Conservation (phyloP, 2,329 filamentous ascomycete species). For the Colletotrichum liaoningense region DNA sequence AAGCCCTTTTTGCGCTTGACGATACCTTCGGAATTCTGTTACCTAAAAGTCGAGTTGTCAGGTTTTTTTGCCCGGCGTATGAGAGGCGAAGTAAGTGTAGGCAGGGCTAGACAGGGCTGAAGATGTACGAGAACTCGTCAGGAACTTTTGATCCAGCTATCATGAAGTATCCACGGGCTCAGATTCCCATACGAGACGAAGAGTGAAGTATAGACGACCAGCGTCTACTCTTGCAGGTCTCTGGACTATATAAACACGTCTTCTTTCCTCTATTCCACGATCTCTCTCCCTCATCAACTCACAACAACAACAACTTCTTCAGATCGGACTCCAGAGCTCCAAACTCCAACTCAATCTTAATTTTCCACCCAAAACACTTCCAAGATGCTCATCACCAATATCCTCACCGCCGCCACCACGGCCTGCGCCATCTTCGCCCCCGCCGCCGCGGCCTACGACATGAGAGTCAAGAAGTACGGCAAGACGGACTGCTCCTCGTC, state of each 20-base stretch:
- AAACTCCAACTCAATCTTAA: not conserved
- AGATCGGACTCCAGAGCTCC: not conserved
- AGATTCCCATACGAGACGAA: not conserved
- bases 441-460: not conserved
- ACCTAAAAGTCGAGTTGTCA: no score
- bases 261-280: not conserved
- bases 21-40: no score
- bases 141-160: not conserved
- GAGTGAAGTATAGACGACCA: not conserved
- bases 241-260: not conserved
- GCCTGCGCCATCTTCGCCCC: not conserved
- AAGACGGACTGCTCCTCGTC: not conserved
- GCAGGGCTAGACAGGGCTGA: not conserved
- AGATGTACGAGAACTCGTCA: not conserved
- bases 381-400: conserved; percentile 11
- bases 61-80: not conserved
- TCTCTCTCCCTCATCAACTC: not conserved
- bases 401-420: not conserved
- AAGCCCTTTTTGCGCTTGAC: no score
- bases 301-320: not conserved
- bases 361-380: not conserved
- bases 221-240: not conserved
- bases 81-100: not conserved
- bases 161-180: not conserved
- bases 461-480: not conserved